Percentiles rank a stretch among this genome's conserved stretches.
phyloP scores from a whole-genome alignment of 169 alveolate species.

The Plasmodium gonderi region DNA sequence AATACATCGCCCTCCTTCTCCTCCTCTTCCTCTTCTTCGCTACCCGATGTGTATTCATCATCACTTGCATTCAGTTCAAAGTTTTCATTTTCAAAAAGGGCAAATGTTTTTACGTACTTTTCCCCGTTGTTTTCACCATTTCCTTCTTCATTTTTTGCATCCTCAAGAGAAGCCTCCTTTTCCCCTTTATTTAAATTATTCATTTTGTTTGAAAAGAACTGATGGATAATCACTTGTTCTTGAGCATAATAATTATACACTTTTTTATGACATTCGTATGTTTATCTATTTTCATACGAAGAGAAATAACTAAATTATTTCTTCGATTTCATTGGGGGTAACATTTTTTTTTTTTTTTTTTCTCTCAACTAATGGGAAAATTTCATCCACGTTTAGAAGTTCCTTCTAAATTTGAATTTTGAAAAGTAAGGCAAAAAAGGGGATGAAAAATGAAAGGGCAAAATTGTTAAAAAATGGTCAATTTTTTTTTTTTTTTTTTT shows the following conservation, averaged over 20 bases:
- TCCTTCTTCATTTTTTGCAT: neutral
- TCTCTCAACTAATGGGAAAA: neutral
- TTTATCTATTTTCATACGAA: neutral
- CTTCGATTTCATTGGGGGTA: neutral
- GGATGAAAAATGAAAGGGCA: too few species aligned
- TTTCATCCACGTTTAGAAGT: too few species aligned
- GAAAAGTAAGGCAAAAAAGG: too few species aligned
- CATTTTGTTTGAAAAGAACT: too few species aligned
- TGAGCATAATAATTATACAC: too few species aligned
- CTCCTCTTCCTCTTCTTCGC: conserved; percentile 49
- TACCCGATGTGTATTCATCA: conserved; percentile 60
- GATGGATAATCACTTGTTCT: too few species aligned
- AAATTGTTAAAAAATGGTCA: too few species aligned
- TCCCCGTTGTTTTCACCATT: neutral
- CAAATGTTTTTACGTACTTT: neutral
- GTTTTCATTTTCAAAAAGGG: conserved; percentile 48
- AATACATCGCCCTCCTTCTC: conserved; percentile 33
- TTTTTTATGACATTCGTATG: neutral
- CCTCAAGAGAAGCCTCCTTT: neutral
- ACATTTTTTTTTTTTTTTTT: neutral
- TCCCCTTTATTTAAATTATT: too few species aligned
- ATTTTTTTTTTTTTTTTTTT: too few species aligned
- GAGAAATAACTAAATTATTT: neutral
- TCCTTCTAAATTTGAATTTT: too few species aligned
- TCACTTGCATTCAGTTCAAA: conserved; percentile 36